Evolutionary conservation across 2,329 filamentous ascomycete species (phyloP), one percentile per base, ranked within the genome.

Genomic region (Hymenoscyphus fraxineus): DNA sequence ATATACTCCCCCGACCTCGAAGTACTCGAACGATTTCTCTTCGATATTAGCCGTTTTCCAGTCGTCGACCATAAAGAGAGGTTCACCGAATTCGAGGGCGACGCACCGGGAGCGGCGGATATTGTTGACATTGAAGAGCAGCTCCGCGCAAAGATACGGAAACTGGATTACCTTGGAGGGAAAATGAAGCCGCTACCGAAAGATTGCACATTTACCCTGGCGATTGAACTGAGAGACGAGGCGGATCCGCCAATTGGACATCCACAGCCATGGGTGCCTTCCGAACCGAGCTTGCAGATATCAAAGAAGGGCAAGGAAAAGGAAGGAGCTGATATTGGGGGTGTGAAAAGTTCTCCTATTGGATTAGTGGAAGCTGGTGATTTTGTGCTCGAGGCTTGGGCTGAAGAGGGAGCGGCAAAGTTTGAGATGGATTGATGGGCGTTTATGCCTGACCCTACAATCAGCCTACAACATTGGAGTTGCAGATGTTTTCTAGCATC

Each of bases 141-240:
- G 67, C 81, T 94, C 57, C 83, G 91, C 32, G 90, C 85, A 1
- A 86, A 86, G 0, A 78, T 94, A 69, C 79, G 83, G 62, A 83
- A 85, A 58, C 78, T 94, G 15, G 83, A 85, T 0, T 83, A 86
- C 65, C 82, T 84, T 2, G 85, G 82, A 9, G 82, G 86, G 66
- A 81, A 79, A 63, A 80, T 92, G 67, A 78, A 76, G 0, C 76
- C 81, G 0, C 74, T 93, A 27, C 89, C 90, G 0, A 77, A 81
- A 1, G 83, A 83, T 1, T 92, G 89, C 75, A 90, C 88, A 0
- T 94, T 91, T 75, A 91, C 89, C 0, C 76, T 94, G n/a, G 88
- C 88, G 0, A 83, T 94, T 51, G 91, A 94, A 76, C 75, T 93
- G 68, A 85, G 84, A 47, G 84, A 89, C 27, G 81, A 87, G 51